phyloP scores from a whole-genome alignment of 768 basidiomycete species.

The Suillus alpinus region DNA sequence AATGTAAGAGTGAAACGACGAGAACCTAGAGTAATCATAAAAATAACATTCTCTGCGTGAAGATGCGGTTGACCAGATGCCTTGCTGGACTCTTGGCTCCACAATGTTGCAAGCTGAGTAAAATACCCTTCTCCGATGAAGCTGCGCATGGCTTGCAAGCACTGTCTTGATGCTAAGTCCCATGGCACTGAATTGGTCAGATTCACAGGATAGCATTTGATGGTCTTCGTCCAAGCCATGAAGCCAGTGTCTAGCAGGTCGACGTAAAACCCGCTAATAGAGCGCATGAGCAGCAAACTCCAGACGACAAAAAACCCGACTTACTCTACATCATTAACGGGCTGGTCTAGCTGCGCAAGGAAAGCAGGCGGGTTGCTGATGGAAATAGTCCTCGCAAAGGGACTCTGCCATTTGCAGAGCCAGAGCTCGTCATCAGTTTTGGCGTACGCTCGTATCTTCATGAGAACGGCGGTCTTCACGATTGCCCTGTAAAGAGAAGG shows the following conservation, averaged over 20 bases:
- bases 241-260: conserved; percentile 82
- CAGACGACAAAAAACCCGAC: conserved; percentile 10
- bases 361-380: conserved; percentile 51
- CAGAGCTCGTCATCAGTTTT: conserved; percentile 63
- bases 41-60: conserved; percentile 48
- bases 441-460: conserved; percentile 78
- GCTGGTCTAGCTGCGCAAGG: conserved; percentile 42
- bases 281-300: not conserved
- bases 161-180: conserved; percentile 51
- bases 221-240: conserved; percentile 62
- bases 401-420: conserved; percentile 70
- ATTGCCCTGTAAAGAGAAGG: conserved; percentile 47
- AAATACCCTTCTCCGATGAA: conserved; percentile 56
- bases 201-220: conserved; percentile 57
- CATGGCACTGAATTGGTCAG: conserved; percentile 43
- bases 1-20: conserved; percentile 31
- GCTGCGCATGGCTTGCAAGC: conserved; percentile 50
- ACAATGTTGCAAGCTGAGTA: conserved; percentile 55
- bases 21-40: conserved; percentile 49
- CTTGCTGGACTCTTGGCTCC: conserved; percentile 79
- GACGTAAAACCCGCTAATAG: conserved; percentile 48
- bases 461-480: conserved; percentile 59
- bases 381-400: conserved; percentile 45
- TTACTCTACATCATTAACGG: conserved; percentile 37
- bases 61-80: conserved; percentile 51